A percentile compares a stretch with the other conserved stretches of the same genome.
phyloP scores from a whole-genome alignment of 139 green algal genomes.

The Micractinium conductrix region DNA sequence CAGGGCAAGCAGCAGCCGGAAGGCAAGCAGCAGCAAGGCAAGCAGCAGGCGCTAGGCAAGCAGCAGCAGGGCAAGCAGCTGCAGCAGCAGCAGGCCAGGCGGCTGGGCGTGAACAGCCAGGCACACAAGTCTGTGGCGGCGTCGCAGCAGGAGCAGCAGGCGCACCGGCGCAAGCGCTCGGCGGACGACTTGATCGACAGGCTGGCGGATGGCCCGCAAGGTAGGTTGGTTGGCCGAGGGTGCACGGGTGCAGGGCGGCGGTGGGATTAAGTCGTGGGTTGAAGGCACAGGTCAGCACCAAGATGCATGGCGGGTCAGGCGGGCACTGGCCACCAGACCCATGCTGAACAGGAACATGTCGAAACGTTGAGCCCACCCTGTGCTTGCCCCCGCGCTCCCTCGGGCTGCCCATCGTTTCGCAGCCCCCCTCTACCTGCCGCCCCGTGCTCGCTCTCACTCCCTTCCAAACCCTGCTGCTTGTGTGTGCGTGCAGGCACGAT shows the following conservation, averaged over 20 bases:
- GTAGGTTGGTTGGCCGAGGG: neutral
- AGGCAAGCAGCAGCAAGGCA: neutral
- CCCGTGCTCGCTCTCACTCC: too few relatives aligned
- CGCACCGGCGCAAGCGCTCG: conserved; percentile 20
- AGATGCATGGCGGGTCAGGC: too few relatives aligned
- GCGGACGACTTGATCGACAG: conserved; percentile 41
- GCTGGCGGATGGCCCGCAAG: conserved; percentile 5
- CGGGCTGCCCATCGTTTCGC: too few relatives aligned
- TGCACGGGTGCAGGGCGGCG: too few relatives aligned
- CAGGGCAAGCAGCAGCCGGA: conserved; percentile 15
- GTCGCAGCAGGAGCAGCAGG: conserved; percentile 25
- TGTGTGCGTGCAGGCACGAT: conserved; percentile 7
- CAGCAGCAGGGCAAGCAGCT: conserved; percentile 12
- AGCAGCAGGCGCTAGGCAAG: neutral
- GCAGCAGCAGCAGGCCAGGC: neutral
- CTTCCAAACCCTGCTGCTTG: too few relatives aligned
- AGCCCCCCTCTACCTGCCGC: too few relatives aligned
- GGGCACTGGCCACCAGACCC: too few relatives aligned
- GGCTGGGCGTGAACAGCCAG: neutral
- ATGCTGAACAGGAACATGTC: too few relatives aligned
- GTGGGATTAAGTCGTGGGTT: too few relatives aligned
- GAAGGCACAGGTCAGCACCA: too few relatives aligned
- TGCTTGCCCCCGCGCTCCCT: too few relatives aligned
- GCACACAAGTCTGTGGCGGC: neutral
- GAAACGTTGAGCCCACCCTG: too few relatives aligned